Conservation (phyloP, 768 basidiomycete species). For the Tylopilus balloui region DNA sequence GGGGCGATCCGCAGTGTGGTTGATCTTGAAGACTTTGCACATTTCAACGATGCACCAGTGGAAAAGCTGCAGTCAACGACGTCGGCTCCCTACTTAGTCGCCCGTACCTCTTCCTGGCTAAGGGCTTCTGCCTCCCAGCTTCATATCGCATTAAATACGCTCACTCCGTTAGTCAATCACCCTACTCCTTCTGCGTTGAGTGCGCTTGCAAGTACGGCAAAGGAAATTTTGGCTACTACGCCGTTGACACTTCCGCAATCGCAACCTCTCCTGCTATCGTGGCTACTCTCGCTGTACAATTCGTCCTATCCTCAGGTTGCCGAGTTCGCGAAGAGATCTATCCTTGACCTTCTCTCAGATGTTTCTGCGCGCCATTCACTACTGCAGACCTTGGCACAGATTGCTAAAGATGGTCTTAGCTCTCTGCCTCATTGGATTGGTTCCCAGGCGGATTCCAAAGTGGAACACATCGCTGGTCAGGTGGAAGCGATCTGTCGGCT, state of each 20-base stretch:
- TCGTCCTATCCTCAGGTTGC: conserved; percentile 55
- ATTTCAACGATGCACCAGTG: conserved; percentile 22
- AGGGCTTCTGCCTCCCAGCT: conserved; percentile 78
- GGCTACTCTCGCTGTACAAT: conserved; percentile 67
- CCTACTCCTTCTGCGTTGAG: conserved; percentile 61
- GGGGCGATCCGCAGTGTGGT: conserved; percentile 53
- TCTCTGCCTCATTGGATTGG: conserved; percentile 69
- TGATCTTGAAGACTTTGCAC: conserved; percentile 60
- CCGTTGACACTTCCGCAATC: conserved; percentile 61
- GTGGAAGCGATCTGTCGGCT: conserved; percentile 69
- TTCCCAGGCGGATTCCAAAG: conserved; percentile 67
- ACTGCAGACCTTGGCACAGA: conserved; percentile 55
- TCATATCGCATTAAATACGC: conserved; percentile 72
- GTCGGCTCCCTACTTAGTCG: conserved; percentile 44
- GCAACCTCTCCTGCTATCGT: conserved; percentile 63
- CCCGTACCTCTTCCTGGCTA: conserved; percentile 73
- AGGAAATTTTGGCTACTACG: conserved; percentile 49
- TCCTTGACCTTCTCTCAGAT: conserved; percentile 43
- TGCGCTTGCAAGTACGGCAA: conserved; percentile 55
- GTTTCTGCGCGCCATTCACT: conserved; percentile 44
- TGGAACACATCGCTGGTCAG: conserved; percentile 62
- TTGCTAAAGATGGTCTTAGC: conserved; percentile 59
- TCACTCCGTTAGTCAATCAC: conserved; percentile 69
- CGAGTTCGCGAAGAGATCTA: conserved; percentile 39
- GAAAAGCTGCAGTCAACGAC: conserved; percentile 19